Evolutionary conservation across 768 basidiomycete species (phyloP).

Genomic region (Pholiota microspora): DNA sequence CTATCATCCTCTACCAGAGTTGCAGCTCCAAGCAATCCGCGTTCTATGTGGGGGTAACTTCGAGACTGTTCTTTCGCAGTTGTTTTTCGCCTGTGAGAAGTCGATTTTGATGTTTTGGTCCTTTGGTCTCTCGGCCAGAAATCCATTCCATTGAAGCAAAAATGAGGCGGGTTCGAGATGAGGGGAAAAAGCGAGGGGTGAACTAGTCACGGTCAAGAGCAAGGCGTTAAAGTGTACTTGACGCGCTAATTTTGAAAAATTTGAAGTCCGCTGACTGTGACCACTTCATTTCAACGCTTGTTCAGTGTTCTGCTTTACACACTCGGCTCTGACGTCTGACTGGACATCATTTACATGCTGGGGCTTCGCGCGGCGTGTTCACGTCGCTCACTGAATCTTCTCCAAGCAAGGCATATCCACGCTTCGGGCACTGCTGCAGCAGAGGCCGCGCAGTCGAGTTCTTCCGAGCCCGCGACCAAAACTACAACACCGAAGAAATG

Average conservation of each 20-base stretch:
- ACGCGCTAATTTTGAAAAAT: conserved; percentile 10
- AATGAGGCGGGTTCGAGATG: neutral
- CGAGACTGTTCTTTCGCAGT: conserved; percentile 25
- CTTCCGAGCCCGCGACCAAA: conserved; percentile 15
- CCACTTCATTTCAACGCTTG: conserved; percentile 8
- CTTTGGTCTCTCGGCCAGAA: conserved; percentile 62
- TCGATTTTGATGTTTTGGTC: conserved; percentile 19
- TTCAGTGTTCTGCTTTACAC: conserved; percentile 14
- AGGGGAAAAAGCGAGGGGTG: neutral
- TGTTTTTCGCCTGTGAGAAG: conserved; percentile 3
- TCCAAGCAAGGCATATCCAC: conserved; percentile 39
- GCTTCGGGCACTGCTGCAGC: conserved; percentile 33
- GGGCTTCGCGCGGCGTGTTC: conserved; percentile 46
- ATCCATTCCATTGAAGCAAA: conserved; percentile 62
- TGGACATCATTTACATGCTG: conserved; percentile 44
- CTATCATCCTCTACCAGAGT: conserved; percentile 44
- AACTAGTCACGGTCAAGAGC: neutral
- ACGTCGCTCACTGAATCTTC: conserved; percentile 31
- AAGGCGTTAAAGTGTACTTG: neutral
- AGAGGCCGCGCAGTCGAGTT: conserved; percentile 24
- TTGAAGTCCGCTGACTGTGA: conserved; percentile 25
- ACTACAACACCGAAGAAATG: conserved; percentile 54
- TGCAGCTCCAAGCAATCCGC: conserved; percentile 54
- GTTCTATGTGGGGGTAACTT: conserved; percentile 54
- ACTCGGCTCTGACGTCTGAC: neutral